A percentile compares a stretch with the other conserved stretches of the same genome.
These are phyloP conservation scores for Arxiozyma slooffiae DNA, from an alignment of 1,139 yeast genomes.

Conservation along the genomic window DNA sequence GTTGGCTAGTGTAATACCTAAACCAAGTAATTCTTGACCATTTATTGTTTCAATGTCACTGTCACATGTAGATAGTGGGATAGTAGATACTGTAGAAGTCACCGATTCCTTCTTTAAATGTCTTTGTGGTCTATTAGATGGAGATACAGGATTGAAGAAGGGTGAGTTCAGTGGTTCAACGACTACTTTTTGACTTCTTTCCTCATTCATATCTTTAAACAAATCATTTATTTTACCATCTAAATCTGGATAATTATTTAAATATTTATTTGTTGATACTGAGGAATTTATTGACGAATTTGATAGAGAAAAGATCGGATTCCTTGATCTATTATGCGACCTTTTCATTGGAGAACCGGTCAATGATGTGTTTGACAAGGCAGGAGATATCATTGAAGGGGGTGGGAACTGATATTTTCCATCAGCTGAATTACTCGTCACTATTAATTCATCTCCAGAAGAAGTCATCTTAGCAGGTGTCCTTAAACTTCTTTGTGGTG, in stretches of 20 bases:
- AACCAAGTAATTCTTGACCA: constrained; percentile 2
- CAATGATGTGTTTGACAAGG: constrained; percentile 9
- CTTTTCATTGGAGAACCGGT: constrained; percentile 11
- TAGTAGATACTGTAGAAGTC: constrained; percentile 10
- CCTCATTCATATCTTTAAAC: constrained; percentile 5
- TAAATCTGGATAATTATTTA: background rate
- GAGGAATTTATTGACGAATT: background rate
- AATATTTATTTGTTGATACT: background rate
- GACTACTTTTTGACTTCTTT: background rate
- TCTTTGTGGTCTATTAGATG: constrained; percentile 1
- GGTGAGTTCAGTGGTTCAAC: constrained; percentile 4
- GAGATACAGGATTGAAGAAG: constrained; percentile 7
- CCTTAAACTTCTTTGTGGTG: constrained; percentile 4
- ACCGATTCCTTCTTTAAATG: constrained; percentile 9
- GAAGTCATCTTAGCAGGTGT: constrained; percentile 1
- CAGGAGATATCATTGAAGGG: constrained; percentile 17
- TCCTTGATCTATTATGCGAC: background rate
- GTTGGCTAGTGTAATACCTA: constrained; percentile 6
- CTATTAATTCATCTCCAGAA: constrained; percentile 12
- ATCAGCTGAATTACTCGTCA: constrained; percentile 25
- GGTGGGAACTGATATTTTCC: constrained; percentile 30
- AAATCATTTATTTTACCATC: constrained; percentile 1
- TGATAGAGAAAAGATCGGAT: background rate
- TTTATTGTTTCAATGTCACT: background rate
- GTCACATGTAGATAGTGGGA: constrained; percentile 4